Base-by-base conservation (phyloP, 495 filamentous ascomycete species). In the Aspergillus egyptiacus region DNA sequence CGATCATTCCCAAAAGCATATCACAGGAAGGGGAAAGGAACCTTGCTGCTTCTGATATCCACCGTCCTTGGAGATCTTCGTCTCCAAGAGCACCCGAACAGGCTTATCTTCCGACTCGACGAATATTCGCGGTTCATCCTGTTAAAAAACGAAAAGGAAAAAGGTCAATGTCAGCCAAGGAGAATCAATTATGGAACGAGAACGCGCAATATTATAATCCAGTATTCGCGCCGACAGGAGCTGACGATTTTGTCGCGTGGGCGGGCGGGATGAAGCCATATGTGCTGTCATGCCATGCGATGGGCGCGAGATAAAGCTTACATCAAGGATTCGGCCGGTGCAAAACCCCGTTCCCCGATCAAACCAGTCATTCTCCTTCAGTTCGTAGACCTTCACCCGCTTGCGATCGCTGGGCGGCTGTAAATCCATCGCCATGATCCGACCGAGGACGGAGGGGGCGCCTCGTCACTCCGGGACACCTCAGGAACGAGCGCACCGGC, bases 11-110 rank as follows among this genome's bases (percentile, higher is more conserved):
- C 18, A 25, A 44, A 25, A 19, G 38, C 30, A 37, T 49, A 47
- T 54, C 50, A 41, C 36, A 53, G 35, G 40, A 44, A 19, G 36
- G 46, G 9, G 22, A 28, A 36, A 14, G 46, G 48, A 75, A 91
- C 90, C 90, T 84, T 97, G 93, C 62, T 98, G 93, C 68, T 96
- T 96, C 69, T 96, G 89, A 69, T 97, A 97, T 32, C 86, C 87
- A 80, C 96, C 93, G 51, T 96, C 90, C 63, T 90, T 95, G 50
- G 81, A 79, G 48, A 98, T 95, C 60, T 79, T 89, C 23, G 75
- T 95, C 68, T 96, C 87, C 44, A 98, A 72, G 22, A 98, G 74
- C 40, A 86, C 76, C 37, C 93, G 82, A 24, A 86, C 77, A 18
- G 87, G 84, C 36, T 91, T 76, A 61, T 98, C 93, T 73, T 98